Evolutionary conservation across 2,329 filamentous ascomycete genomes (phyloP).

Genomic region (Acrocalymma vagum): DNA sequence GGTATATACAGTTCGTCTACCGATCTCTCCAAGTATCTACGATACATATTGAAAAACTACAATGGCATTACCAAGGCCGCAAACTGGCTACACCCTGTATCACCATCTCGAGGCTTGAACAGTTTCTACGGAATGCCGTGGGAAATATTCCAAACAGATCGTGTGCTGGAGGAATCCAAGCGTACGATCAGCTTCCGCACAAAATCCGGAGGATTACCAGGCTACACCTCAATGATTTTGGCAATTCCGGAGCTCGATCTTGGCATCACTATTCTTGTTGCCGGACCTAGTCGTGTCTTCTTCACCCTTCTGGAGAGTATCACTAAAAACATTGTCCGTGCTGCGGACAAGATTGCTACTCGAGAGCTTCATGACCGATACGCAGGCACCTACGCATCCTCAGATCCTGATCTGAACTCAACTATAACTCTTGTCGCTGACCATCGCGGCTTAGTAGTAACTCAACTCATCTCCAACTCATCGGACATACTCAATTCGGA

Average conservation of each 20-base stretch:
- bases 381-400: slow-evolving; percentile 32
- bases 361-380: slow-evolving; percentile 35
- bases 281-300: slow-evolving; percentile 31
- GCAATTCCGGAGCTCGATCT: slow-evolving; percentile 55
- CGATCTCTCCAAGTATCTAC: slow-evolving; percentile 54
- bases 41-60: slow-evolving; percentile 52
- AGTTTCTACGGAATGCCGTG: slow-evolving; percentile 58
- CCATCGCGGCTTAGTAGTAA: slow-evolving; percentile 36
- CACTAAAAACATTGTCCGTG: slow-evolving; percentile 35
- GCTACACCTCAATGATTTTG: slow-evolving; percentile 52
- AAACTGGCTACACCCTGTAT: slow-evolving; percentile 55
- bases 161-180: slow-evolving; percentile 44
- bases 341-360: slow-evolving; percentile 43
- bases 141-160: slow-evolving; percentile 55
- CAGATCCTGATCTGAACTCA: slow-evolving; percentile 31
- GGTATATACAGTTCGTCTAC: slow-evolving; percentile 53
- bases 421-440: slow-evolving; percentile 34
- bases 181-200: slow-evolving; percentile 55
- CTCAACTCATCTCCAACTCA: slow-evolving; percentile 38
- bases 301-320: slow-evolving; percentile 37
- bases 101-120: slow-evolving; percentile 43
- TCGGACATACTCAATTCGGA: slow-evolving; percentile 28
- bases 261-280: slow-evolving; percentile 52
- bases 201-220: slow-evolving; percentile 54
- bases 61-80: slow-evolving; percentile 51